Conservation (phyloP, 495 filamentous ascomycete species). For the Polyplosphaeria fusca region DNA sequence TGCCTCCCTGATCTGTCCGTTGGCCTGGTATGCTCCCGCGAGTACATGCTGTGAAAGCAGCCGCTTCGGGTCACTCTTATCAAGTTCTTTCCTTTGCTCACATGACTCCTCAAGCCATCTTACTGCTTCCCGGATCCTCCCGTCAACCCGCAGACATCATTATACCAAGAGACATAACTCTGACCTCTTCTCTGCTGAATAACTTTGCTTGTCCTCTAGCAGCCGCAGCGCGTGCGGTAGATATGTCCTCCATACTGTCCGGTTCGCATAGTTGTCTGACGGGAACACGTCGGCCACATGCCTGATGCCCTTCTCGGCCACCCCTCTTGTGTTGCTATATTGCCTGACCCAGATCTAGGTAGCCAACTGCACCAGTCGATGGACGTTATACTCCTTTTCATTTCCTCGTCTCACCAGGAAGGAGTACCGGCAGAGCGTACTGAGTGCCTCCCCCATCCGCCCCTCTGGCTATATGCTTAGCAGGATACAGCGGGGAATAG, state of each 20-base stretch:
- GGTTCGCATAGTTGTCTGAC: constrained; percentile 23
- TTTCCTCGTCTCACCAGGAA: constrained; percentile 28
- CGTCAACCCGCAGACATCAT: too few species aligned
- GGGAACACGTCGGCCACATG: constrained; percentile 32
- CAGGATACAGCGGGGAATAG: constrained; percentile 36
- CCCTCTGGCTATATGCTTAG: constrained; percentile 26
- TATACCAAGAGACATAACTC: constrained; percentile 25
- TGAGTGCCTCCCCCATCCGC: constrained; percentile 28
- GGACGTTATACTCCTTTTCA: constrained; percentile 28
- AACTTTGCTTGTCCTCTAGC: constrained; percentile 1
- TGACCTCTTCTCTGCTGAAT: constrained; percentile 4
- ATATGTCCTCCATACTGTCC: constrained; percentile 34
- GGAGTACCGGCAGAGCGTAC: constrained; percentile 33
- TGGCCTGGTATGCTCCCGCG: constrained; percentile 37
- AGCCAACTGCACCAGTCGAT: too few species aligned
- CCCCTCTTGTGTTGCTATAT: background rate
- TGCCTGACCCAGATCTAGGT: constrained; percentile 40
- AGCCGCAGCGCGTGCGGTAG: constrained; percentile 40
- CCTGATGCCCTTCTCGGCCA: constrained; percentile 16
- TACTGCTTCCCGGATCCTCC: too few species aligned
- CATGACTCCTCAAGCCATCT: constrained; percentile 23
- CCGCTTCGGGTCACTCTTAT: constrained; percentile 36
- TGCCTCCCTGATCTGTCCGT: too few species aligned
- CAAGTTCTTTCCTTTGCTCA: constrained; percentile 24
- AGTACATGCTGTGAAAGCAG: constrained; percentile 38